A percentile compares a stretch with the other conserved stretches of the same genome.
These are phyloP conservation scores for Kockovaella imperatae DNA, from an alignment of 768 basidiomycete species.

Conservation along the genomic window DNA sequence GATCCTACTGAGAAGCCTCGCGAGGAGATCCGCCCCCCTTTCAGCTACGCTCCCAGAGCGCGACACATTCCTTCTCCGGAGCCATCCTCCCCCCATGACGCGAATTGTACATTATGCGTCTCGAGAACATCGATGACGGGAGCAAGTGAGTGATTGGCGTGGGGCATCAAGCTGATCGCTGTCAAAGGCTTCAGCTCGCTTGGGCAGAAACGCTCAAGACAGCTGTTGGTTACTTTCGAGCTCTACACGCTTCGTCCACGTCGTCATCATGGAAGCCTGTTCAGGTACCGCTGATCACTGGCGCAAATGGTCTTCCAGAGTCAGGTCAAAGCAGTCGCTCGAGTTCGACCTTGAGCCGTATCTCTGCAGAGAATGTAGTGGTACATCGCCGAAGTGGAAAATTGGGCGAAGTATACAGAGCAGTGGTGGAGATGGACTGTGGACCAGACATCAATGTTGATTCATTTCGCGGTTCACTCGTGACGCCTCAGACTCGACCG, in stretches of 20 bases:
- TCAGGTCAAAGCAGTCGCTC: slow-evolving; percentile 55
- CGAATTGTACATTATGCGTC: slow-evolving; percentile 17
- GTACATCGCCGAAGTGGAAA: slow-evolving; percentile 67
- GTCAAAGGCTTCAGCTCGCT: slow-evolving; percentile 63
- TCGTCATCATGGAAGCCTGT: slow-evolving; percentile 77
- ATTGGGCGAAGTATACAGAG: slow-evolving; percentile 70
- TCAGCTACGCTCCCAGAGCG: not conserved
- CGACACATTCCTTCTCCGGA: not conserved
- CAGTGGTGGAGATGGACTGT: slow-evolving; percentile 74
- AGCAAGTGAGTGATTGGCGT: slow-evolving; percentile 54
- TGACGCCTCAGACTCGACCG: slow-evolving; percentile 76
- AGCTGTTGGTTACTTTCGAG: slow-evolving; percentile 70
- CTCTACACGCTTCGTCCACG: slow-evolving; percentile 62
- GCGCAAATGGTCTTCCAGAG: slow-evolving; percentile 33
- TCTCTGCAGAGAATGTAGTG: slow-evolving; percentile 63
- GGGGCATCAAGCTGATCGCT: slow-evolving; percentile 2
- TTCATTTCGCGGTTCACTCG: slow-evolving; percentile 73
- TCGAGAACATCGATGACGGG: slow-evolving; percentile 50
- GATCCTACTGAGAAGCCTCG: too few relatives aligned
- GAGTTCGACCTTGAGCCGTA: slow-evolving; percentile 50
- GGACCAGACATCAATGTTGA: slow-evolving; percentile 52
- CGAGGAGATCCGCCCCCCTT: not conserved
- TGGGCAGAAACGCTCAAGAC: slow-evolving; percentile 69
- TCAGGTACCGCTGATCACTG: slow-evolving; percentile 23
- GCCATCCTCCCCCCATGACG: slow-evolving; percentile 1